Base-by-base conservation (phyloP, 2,329 filamentous ascomycete genomes). In the Lasiodiplodia citricola region DNA sequence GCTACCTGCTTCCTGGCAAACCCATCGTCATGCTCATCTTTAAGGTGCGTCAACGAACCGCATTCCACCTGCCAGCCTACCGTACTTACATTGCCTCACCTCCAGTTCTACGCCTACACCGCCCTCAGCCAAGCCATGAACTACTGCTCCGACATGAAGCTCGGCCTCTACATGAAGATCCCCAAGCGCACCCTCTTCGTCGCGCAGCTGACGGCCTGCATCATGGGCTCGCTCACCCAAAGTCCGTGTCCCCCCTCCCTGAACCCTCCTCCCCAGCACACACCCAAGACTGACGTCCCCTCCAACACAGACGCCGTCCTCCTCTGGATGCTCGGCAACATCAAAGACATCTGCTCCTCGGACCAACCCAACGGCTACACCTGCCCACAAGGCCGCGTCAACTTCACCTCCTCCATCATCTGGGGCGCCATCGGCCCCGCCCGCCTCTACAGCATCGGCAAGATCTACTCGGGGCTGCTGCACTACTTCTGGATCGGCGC, bases 361-460 rank as follows among this genome's bases (percentile, higher is more conserved):
- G 37, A 55, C 51, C 58, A 71, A 47, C 66, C 68, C 31, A 72
- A 73, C 25, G 84, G 86, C 72, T 91, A 90, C 72, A 88, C 86
- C 2, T 91, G 89, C 70, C 88, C 88, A 0, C 66, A 68, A 25
- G 66, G 66, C 47, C 66, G 66, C 13, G 87, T 90, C 50, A 90
- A 91, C 75, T 91, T 90, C 74, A 86, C 87, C 7, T 88, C 89
- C 0, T 90, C 87, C 0, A 86, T 91, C 37, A 90, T 91, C 71
- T 91, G 89, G 89, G 89, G 89, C 18, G 84, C 90, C 51, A 86
- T 91, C 68, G 88, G 88, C 1, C 89, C 85, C 0, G 76, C 77
- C 1, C 79, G 84, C 16, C 77, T 86, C 2, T 86, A 84, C 75
- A 82, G 80, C 5, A 76, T 76, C 16, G 84, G 84, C 5, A 76